Evolutionary conservation across 192 early-diverging fungal species (phyloP).

Genomic region (Coemansia sp.): DNA sequence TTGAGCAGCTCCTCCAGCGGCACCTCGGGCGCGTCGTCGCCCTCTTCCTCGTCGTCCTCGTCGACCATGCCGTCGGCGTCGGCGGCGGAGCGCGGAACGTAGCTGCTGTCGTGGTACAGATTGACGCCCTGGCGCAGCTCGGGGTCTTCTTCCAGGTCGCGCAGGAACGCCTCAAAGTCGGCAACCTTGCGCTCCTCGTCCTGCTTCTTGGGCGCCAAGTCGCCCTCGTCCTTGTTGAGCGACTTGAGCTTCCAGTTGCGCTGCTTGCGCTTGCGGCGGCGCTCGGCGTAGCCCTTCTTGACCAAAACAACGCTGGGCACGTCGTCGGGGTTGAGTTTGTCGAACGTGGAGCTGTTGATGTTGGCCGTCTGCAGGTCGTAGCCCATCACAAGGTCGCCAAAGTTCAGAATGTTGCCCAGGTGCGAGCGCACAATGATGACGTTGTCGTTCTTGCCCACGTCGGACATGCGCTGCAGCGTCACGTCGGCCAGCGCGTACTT

Average conservation of each 20-base stretch:
- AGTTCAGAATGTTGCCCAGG: conserved; percentile 84
- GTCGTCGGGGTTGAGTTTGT: conserved; percentile 59
- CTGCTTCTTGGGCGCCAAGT: conserved; percentile 71
- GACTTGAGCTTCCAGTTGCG: conserved; percentile 92
- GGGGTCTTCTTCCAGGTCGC: conserved; percentile 97
- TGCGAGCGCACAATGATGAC: conserved; percentile 88
- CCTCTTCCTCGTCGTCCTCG: conserved; percentile 60
- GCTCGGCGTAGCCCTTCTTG: conserved; percentile 87
- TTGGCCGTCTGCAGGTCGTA: conserved; percentile 87
- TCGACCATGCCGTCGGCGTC: conserved; percentile 18
- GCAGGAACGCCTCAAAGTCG: conserved; percentile 95
- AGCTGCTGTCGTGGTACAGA: conserved; percentile 71
- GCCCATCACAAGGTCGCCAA: conserved; percentile 89
- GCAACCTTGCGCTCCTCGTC: conserved; percentile 76
- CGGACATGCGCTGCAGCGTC: conserved; percentile 74
- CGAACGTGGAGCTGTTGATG: conserved; percentile 88
- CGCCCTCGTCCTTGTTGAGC: conserved; percentile 87
- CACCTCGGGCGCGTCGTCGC: conserved; percentile 93
- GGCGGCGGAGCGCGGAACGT: conserved; percentile 4
- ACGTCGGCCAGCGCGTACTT: conserved; percentile 85
- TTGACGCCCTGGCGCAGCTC: conserved; percentile 94
- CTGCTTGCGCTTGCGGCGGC: conserved; percentile 78
- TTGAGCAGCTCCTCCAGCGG: conserved; percentile 90
- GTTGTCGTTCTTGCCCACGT: conserved; percentile 82
- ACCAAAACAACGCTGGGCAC: conserved; percentile 91